Conservation (phyloP, 2,329 filamentous ascomycete species). For the Juglanconis sp. region DNA sequence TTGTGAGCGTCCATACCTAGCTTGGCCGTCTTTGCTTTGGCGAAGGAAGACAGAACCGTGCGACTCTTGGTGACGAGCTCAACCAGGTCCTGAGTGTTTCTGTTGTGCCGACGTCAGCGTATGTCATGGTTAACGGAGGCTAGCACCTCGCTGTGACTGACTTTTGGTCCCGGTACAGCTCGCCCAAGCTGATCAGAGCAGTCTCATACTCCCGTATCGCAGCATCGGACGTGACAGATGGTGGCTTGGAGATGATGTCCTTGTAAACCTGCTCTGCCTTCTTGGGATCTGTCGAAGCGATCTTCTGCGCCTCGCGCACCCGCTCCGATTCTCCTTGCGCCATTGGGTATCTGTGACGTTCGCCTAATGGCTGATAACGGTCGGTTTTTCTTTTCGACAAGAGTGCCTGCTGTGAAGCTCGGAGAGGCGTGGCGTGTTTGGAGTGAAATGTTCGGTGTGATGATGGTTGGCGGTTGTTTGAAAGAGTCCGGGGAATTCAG, state of each 20-base stretch:
- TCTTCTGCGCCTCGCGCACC: conserved; percentile 85
- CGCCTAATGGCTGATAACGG: not conserved
- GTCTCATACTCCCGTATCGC: conserved; percentile 89
- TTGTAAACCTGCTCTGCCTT: conserved; percentile 88
- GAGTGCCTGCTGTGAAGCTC: not conserved
- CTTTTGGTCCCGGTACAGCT: conserved; percentile 89
- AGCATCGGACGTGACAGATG: conserved; percentile 76
- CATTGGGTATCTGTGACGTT: conserved; percentile 36
- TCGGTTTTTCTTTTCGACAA: not conserved
- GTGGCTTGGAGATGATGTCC: conserved; percentile 81
- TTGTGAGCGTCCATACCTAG: conserved; percentile 63
- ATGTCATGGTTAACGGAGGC: not conserved
- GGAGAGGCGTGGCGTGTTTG: not conserved
- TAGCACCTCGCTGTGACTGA: conserved; percentile 44
- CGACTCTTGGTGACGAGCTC: conserved; percentile 87
- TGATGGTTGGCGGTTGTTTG: not conserved
- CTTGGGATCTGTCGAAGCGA: conserved; percentile 73
- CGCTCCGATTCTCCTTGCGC: conserved; percentile 58
- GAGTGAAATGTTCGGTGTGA: not conserved
- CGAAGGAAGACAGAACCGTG: conserved; percentile 89
- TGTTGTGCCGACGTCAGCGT: conserved; percentile 31
- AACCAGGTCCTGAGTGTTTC: conserved; percentile 79
- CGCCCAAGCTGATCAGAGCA: conserved; percentile 82
- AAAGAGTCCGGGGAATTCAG: conserved; percentile 8
- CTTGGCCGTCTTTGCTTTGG: conserved; percentile 98